These are phyloP conservation scores for Neurospora sp. DNA, from an alignment of 495 filamentous ascomycete species.

Conservation along the genomic window DNA sequence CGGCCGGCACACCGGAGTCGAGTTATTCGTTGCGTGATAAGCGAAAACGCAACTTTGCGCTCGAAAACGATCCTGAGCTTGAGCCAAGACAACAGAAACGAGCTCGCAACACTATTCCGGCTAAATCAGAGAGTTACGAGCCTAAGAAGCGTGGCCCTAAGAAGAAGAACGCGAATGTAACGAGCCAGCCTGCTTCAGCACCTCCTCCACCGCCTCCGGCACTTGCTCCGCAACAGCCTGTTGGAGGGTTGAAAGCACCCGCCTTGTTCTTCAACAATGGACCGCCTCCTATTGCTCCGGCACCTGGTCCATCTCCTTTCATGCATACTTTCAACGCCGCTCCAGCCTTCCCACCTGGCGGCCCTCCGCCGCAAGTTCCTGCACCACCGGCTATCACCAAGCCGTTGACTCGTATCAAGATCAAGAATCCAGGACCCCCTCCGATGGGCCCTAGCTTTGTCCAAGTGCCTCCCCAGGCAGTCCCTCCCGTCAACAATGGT, in stretches of 20 bases:
- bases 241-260: conserved; percentile 12
- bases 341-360: conserved; percentile 11
- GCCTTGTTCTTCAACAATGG: conserved; percentile 12
- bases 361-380: conserved; percentile 9
- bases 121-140: conserved; percentile 8
- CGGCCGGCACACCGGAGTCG: conserved; percentile 22
- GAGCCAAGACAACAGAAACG: conserved; percentile 16
- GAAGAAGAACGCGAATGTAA: conserved; percentile 9
- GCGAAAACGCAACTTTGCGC: conserved; percentile 25
- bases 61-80: conserved; percentile 25
- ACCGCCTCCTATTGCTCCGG: conserved; percentile 6
- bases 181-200: conserved; percentile 7
- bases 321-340: conserved; percentile 21
- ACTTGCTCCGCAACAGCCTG: conserved; percentile 4
- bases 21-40: conserved; percentile 29
- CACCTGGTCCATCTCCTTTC: conserved; percentile 11
- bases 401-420: conserved; percentile 21
- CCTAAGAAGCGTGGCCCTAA: conserved; percentile 10
- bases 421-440: conserved; percentile 15
- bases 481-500: conserved; percentile 10
- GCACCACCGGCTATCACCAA: conserved; percentile 21
- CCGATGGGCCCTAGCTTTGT: not conserved
- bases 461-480: conserved; percentile 7
- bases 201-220: conserved; percentile 14
- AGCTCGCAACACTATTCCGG: conserved; percentile 1